These are phyloP conservation scores for Cylindricascospora bacillispora DNA, from an alignment of 1,139 yeast species.

Conservation along the genomic window DNA sequence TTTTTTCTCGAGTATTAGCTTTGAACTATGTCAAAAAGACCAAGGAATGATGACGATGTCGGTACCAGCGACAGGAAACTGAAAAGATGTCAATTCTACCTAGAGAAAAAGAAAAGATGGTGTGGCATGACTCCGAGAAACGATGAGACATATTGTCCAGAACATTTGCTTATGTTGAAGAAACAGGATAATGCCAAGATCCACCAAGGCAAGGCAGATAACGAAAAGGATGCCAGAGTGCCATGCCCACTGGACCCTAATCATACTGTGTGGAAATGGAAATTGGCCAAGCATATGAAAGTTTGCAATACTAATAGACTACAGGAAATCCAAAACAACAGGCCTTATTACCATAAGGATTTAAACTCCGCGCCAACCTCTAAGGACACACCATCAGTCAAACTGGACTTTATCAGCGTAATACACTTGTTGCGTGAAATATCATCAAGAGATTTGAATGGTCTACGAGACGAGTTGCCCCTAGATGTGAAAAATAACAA, in stretches of 20 bases:
- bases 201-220: slow-evolving; percentile 1
- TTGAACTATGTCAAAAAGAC: too few relatives aligned
- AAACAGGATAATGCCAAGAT: background rate
- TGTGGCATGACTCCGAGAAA: slow-evolving; percentile 20
- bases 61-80: too few relatives aligned
- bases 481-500: slow-evolving; percentile 14
- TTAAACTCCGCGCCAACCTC: slow-evolving; percentile 10
- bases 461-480: too few relatives aligned
- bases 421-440: slow-evolving; percentile 1
- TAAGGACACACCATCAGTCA: slow-evolving; percentile 6
- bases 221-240: slow-evolving; percentile 29
- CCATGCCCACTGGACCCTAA: slow-evolving; percentile 69
- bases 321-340: slow-evolving; percentile 30
- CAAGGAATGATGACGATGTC: too few relatives aligned
- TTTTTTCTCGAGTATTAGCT: too few relatives aligned
- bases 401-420: background rate
- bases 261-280: slow-evolving; percentile 59
- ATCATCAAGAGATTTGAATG: too few relatives aligned
- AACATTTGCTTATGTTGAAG: slow-evolving; percentile 11
- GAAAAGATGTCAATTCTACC: slow-evolving; percentile 3
- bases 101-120: slow-evolving; percentile 12
- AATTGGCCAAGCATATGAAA: slow-evolving; percentile 41
- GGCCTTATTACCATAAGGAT: slow-evolving; percentile 13
- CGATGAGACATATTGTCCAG: slow-evolving; percentile 14
- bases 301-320: slow-evolving; percentile 43